phyloP scores from a whole-genome alignment of 2,329 filamentous ascomycete genomes.

The Atkinsonella hypoxylon region DNA sequence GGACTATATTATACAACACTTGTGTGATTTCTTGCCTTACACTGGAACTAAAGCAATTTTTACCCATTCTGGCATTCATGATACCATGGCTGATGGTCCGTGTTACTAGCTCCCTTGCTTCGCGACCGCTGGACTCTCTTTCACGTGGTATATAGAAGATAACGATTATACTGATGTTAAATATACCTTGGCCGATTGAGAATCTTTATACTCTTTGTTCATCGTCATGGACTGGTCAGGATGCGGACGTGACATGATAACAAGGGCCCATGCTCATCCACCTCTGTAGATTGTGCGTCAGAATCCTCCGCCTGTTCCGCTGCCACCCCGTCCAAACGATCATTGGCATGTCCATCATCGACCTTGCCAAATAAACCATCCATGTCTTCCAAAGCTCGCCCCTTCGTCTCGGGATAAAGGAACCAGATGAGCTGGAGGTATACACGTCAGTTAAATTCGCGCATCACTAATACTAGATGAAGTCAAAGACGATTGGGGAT shows the following conservation, averaged over 20 bases:
- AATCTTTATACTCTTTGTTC: too few relatives aligned
- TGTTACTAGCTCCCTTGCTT: background rate
- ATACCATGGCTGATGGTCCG: conserved; percentile 1
- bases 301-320: background rate
- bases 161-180: background rate
- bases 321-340: background rate
- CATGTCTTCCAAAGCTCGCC: conserved; percentile 30
- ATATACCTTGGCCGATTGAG: background rate
- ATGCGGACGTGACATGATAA: background rate
- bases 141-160: background rate
- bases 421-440: conserved; percentile 24
- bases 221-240: too few relatives aligned
- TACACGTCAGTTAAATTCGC: too few relatives aligned
- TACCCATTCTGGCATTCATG: background rate
- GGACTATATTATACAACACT: background rate
- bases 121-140: background rate
- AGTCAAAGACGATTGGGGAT: too few relatives aligned
- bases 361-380: conserved; percentile 26
- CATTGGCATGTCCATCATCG: background rate
- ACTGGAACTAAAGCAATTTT: background rate
- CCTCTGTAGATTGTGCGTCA: background rate
- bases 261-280: conserved; percentile 6
- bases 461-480: too few relatives aligned
- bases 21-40: background rate
- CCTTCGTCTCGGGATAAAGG: conserved; percentile 34